Conservation (phyloP, 257 asterid genomes). For the Solanum appendiculatum region DNA sequence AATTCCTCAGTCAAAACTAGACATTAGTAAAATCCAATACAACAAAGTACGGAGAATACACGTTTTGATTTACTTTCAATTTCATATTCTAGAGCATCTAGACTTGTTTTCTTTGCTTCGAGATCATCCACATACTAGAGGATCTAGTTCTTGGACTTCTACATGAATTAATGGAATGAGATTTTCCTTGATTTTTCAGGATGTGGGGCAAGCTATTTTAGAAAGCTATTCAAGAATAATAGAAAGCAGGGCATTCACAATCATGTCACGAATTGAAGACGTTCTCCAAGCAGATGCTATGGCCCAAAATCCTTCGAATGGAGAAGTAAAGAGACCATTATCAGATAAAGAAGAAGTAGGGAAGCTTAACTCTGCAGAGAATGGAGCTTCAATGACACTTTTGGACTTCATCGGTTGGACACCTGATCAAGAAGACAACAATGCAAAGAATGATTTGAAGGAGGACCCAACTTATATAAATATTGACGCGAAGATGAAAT, state of each 20-base stretch:
- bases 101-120: neutral
- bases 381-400: slow-evolving; percentile 34
- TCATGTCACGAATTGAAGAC: slow-evolving; percentile 73
- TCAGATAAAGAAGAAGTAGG: slow-evolving; percentile 19
- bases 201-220: slow-evolving; percentile 78
- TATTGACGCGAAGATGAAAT: slow-evolving; percentile 3
- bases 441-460: slow-evolving; percentile 13
- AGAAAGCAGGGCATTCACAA: slow-evolving; percentile 74
- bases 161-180: neutral
- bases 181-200: slow-evolving; percentile 35
- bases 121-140: neutral
- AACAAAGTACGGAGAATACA: slow-evolving; percentile 35
- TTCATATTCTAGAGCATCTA: neutral
- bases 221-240: slow-evolving; percentile 92
- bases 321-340: slow-evolving; percentile 20
- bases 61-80: neutral
- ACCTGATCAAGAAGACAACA: slow-evolving; percentile 21
- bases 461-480: slow-evolving; percentile 2
- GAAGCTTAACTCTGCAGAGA: slow-evolving; percentile 3
- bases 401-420: slow-evolving; percentile 54
- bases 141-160: neutral
- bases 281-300: slow-evolving; percentile 58
- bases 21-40: slow-evolving; percentile 77
- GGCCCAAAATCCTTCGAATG: slow-evolving; percentile 25
- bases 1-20: slow-evolving; percentile 68